phyloP scores from a whole-genome alignment of 345 rosid species.

The Bretschneidera sinensis region DNA sequence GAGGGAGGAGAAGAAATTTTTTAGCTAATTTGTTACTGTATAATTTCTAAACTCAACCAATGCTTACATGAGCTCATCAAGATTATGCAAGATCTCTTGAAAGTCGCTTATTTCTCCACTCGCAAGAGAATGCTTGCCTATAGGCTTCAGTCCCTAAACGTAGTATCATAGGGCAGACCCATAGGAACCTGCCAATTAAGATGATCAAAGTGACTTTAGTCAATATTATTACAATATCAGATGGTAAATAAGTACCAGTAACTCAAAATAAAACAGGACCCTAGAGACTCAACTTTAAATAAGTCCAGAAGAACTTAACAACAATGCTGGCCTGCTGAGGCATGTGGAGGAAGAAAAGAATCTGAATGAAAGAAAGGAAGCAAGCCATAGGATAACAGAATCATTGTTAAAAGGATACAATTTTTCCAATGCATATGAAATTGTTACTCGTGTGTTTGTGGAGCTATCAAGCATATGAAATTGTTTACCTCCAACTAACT shows the following conservation, averaged over 20 bases:
- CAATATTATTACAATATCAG: not conserved
- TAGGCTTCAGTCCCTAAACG: slow-evolving; percentile 75
- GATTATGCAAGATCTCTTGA: slow-evolving; percentile 81
- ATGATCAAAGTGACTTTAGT: not conserved
- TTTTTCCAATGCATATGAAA: too few relatives aligned
- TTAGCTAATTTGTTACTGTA: too few relatives aligned
- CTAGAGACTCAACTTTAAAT: not conserved
- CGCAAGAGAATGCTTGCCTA: slow-evolving; percentile 96
- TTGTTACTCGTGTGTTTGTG: too few relatives aligned
- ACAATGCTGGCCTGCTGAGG: not conserved
- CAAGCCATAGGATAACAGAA: too few relatives aligned
- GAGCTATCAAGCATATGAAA: too few relatives aligned
- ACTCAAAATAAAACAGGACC: too few relatives aligned
- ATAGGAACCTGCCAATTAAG: slow-evolving; percentile 62
- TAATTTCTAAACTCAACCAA: too few relatives aligned
- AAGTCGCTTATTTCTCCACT: slow-evolving; percentile 98
- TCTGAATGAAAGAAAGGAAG: not conserved
- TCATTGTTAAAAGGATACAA: too few relatives aligned
- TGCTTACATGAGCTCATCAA: slow-evolving; percentile 87
- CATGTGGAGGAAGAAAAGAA: not conserved
- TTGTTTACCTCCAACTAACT: too few relatives aligned
- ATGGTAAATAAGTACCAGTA: not conserved
- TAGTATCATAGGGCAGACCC: slow-evolving; percentile 93
- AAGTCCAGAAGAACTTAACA: not conserved
- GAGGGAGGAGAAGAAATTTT: too few relatives aligned